Conservation (phyloP, 2,329 filamentous ascomycete species). For the Penicillium nordicum region DNA sequence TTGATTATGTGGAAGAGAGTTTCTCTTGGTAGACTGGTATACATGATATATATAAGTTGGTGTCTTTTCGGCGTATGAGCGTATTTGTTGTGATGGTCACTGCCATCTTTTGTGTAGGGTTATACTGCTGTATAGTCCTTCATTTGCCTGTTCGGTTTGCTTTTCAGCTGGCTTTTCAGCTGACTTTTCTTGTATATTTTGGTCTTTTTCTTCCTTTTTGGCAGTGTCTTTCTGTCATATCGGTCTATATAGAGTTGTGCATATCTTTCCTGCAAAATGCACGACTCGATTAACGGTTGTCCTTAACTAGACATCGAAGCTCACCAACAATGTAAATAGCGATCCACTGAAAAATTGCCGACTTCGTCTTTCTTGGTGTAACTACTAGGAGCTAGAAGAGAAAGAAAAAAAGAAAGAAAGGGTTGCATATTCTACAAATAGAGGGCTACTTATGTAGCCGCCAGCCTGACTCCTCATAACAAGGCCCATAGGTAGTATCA, state of each 20-base stretch:
- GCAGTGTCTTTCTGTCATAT: neutral
- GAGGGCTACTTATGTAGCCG: no score
- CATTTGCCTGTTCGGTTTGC: neutral
- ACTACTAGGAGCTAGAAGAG: no score
- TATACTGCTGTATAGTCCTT: neutral
- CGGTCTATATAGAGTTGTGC: slow-evolving; percentile 12
- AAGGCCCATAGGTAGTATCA: no score
- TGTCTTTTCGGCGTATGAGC: neutral
- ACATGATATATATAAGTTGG: neutral
- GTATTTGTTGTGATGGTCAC: neutral
- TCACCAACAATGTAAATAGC: neutral
- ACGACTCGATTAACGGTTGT: neutral
- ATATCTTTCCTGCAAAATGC: slow-evolving; percentile 12
- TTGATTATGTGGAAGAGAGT: slow-evolving; percentile 75
- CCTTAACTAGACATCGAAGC: neutral
- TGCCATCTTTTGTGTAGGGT: neutral
- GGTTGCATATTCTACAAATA: no score
- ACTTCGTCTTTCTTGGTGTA: neutral
- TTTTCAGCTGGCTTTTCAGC: slow-evolving; percentile 6
- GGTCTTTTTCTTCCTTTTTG: neutral
- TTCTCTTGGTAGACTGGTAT: slow-evolving; percentile 51
- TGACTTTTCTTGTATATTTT: slow-evolving; percentile 6
- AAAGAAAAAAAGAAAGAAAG: no score
- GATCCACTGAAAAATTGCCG: neutral
- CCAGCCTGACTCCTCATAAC: no score